phyloP scores from a whole-genome alignment of 1,284 basidiomycete genomes.

The Ustilago xerochloae region DNA sequence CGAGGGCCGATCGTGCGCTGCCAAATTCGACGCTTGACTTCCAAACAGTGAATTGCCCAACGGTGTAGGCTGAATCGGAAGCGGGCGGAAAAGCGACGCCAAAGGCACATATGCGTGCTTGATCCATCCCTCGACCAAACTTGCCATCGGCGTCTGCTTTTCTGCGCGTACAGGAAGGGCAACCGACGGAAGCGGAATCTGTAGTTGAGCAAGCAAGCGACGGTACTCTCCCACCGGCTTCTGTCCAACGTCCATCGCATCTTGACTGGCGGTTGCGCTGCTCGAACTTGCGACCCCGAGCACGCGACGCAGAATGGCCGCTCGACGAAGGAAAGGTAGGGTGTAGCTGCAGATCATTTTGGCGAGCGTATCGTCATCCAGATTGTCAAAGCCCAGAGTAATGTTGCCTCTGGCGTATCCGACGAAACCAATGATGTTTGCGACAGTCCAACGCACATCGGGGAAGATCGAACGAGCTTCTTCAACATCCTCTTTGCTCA shows the following conservation, averaged over 20 bases:
- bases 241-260: constrained; percentile 20
- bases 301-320: constrained; percentile 84
- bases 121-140: constrained; percentile 67
- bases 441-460: constrained; percentile 64
- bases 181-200: constrained; percentile 56
- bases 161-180: constrained; percentile 59
- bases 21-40: constrained; percentile 1
- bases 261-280: not conserved
- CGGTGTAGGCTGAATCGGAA: constrained; percentile 59
- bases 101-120: constrained; percentile 66
- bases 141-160: constrained; percentile 62
- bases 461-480: constrained; percentile 60
- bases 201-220: constrained; percentile 50
- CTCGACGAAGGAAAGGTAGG: constrained; percentile 90
- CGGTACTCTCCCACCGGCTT: constrained; percentile 55
- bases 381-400: constrained; percentile 65
- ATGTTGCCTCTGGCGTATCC: constrained; percentile 67
- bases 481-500: constrained; percentile 43
- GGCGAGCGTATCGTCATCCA: constrained; percentile 73
- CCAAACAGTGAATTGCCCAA: constrained; percentile 29
- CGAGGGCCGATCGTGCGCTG: constrained; percentile 27
- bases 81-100: constrained; percentile 64
- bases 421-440: constrained; percentile 64
- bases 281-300: constrained; percentile 67
- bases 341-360: constrained; percentile 89